Evolutionary conservation across 75 land plant species (phyloP), one percentile per base, ranked within the genome.

Genomic region (Picea sitchensis): DNA sequence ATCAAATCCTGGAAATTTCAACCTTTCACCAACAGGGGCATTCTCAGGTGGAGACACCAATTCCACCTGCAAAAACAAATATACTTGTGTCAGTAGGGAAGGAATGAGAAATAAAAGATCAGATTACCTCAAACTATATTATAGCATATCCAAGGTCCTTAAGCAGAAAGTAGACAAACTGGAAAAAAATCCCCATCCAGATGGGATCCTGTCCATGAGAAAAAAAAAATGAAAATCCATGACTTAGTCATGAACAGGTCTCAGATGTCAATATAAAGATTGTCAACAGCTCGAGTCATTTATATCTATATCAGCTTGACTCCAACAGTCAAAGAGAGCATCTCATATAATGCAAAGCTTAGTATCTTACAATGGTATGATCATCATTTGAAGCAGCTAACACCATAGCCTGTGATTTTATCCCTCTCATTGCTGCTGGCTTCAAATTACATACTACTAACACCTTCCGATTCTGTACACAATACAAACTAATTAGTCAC

Each of bases 331-430:
- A 21, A 62, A 71, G 3, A 34, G 6, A 71, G 36, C 5, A 17
- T 3, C 44, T 30, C 12, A 17, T 4, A 38, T 34, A 32, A 1
- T 11, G 38, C 32, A 51, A 51, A 51, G 56, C 56, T 51, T 51
- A 9, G 54, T 65, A 61, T 44, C 80, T 87, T 84, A 94, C 96
- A 81, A 83, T 88, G 31, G 98, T 92, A 78, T 91, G 90, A 44
- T 97, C 99, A 76, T 81, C 83, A 80, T 89, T 87, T 1, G 92
- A 90, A 82, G 98, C 98, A 71, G 96, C 96, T 82, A 95, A 88
- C 69, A 97, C 98, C 99, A 97, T 97, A 14, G 99, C 99, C 20
- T 97, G 98, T 21, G 99, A 97, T 76, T 91, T 91, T 14, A 97
- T 89, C 2, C 99, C 99, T 41, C 99, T 60, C 99, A 97, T 95